phyloP scores from a whole-genome alignment of 139 green algal genomes.

The Tetradesmus obliquus region DNA sequence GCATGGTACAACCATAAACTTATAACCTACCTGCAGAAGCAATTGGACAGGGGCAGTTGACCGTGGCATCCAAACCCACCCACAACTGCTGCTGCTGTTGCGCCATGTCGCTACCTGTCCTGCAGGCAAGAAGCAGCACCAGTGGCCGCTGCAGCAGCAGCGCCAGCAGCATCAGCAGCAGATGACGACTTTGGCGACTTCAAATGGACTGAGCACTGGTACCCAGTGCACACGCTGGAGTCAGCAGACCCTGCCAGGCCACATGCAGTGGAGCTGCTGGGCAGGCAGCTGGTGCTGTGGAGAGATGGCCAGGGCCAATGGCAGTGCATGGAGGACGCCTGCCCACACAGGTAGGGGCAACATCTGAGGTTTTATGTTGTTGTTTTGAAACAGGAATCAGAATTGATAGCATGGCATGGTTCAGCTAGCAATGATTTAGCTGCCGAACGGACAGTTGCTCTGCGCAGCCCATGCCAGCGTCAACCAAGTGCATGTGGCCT shows the following conservation, averaged over 20 bases:
- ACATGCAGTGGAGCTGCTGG: conserved; percentile 52
- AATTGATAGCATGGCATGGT: too few relatives aligned
- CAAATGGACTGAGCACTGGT: conserved; percentile 24
- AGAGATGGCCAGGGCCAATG: conserved; percentile 47
- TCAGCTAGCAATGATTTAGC: too few relatives aligned
- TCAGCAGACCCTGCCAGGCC: conserved; percentile 34
- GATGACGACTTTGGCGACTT: neutral
- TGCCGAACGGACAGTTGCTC: neutral
- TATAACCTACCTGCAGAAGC: neutral
- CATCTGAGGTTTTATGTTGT: neutral
- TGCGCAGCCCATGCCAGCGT: too few relatives aligned
- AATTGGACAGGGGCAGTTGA: neutral
- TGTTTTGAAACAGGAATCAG: too few relatives aligned
- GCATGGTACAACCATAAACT: neutral
- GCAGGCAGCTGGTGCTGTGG: conserved; percentile 54
- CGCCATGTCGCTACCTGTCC: neutral
- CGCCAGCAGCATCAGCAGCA: conserved; percentile 6
- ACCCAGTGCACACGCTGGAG: neutral
- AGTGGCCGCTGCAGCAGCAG: neutral
- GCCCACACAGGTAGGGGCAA: conserved; percentile 55
- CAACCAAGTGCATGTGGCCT: too few relatives aligned
- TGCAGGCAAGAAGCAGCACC: neutral
- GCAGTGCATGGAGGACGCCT: conserved; percentile 54
- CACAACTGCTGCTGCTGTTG: neutral
- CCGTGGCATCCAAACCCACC: neutral